A percentile compares a stretch with the other conserved stretches of the same genome.
Evolutionary conservation across 2,329 filamentous ascomycete genomes (phyloP).

Genomic region (Cladobotryum protrusum): DNA sequence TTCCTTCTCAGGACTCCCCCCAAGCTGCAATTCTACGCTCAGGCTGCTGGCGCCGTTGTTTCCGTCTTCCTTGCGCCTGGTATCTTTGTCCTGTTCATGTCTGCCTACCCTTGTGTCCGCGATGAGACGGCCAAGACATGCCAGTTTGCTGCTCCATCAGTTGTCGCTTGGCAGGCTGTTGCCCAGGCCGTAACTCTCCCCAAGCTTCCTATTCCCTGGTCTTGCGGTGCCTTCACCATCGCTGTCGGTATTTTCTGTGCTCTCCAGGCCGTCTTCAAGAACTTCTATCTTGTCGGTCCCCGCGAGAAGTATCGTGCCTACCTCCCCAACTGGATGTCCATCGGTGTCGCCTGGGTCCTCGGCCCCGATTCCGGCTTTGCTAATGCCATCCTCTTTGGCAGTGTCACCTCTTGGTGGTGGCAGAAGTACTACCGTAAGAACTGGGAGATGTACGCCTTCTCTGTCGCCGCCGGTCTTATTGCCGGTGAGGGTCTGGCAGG

Average conservation of each 20-base stretch:
- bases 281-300: slow-evolving; percentile 46
- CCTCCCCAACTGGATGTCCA: slow-evolving; percentile 57
- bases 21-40: slow-evolving; percentile 59
- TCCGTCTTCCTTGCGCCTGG: slow-evolving; percentile 62
- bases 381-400: slow-evolving; percentile 52
- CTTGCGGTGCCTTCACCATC: slow-evolving; percentile 51
- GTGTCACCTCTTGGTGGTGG: slow-evolving; percentile 48
- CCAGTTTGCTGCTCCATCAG: slow-evolving; percentile 56
- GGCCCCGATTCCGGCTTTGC: slow-evolving; percentile 47
- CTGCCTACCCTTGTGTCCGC: slow-evolving; percentile 63
- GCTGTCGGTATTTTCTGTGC: slow-evolving; percentile 46
- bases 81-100: slow-evolving; percentile 61
- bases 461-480: slow-evolving; percentile 55
- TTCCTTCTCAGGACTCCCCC: slow-evolving; percentile 62
- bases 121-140: slow-evolving; percentile 38
- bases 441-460: slow-evolving; percentile 53
- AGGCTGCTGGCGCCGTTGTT: slow-evolving; percentile 55
- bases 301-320: slow-evolving; percentile 50
- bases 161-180: slow-evolving; percentile 60
- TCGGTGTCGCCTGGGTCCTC: slow-evolving; percentile 54
- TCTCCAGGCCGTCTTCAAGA: slow-evolving; percentile 46
- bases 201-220: slow-evolving; percentile 47
- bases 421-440: slow-evolving; percentile 40
- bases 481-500: slow-evolving; percentile 59
- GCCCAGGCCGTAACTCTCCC: slow-evolving; percentile 54